Base-by-base conservation (phyloP, 2,329 filamentous ascomycete species). In the Fusarium redolens region DNA sequence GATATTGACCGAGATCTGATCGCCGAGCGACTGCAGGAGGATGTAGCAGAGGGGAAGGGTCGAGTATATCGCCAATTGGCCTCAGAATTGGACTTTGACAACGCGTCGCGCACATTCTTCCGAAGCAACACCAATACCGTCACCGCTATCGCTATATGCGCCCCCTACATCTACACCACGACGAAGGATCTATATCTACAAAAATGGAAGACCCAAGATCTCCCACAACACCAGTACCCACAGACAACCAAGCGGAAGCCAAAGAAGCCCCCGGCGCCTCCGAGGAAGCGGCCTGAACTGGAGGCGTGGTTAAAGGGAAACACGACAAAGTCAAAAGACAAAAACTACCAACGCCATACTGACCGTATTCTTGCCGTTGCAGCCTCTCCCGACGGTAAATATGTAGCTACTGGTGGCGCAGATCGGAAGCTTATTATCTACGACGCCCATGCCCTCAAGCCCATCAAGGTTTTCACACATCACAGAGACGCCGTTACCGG, bases 1-100 rank as follows among this genome's bases (percentile, higher is more conserved):
- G 94, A 98, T 59, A 93, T 99, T 65, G 96, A 98, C 83, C 89
- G 92, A 66, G 96, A 99, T 79, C 85, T 98, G 76, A 95, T 99
- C 77, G 95, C 96, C 45, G 93, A 97, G 81, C 87, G 95, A 76
- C 85, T 99, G 77, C 91, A 96, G 82, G 94, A 98, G 83, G 96
- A 98, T 80, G 93, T 96, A 47, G 92, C 96, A 58, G 96, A 98
- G 83, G 90, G 90, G 62, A 98, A 98, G 84, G 96, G 96, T 65
- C 92, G 92, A 76, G 88, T 97, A 55, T 98, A 97, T 84, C 90
- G 94, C 57, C 90, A 90, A 80, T 89, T 99, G 75, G 93, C 93
- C 40, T 85, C 88, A 28, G 89, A 93, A 74, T 86, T 97, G 72
- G 90, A 92, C 70, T 92, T 97, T 80, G 85, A 85, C 56, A 84